These are phyloP conservation scores for Berberis thunbergii DNA, from an alignment of 164 flowering plant genomes.

Conservation along the genomic window DNA sequence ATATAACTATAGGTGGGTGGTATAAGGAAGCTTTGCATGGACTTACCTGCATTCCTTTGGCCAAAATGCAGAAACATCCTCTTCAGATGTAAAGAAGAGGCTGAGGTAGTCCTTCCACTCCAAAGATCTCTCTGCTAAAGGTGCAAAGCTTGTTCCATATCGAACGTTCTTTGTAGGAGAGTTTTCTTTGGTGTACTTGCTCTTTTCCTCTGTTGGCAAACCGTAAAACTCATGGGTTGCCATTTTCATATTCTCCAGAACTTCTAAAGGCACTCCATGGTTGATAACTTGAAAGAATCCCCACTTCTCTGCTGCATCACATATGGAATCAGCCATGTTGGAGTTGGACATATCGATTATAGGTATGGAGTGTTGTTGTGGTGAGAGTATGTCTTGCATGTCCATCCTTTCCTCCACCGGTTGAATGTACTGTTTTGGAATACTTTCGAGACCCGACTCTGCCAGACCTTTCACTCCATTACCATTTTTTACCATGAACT, in stretches of 20 bases:
- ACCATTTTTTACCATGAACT: background rate
- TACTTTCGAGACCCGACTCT: background rate
- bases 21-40: too few species aligned
- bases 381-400: background rate
- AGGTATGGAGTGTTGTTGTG: background rate
- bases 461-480: background rate
- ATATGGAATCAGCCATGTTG: too few species aligned
- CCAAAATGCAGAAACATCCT: too few species aligned
- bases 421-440: background rate
- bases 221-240: background rate
- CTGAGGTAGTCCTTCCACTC: too few species aligned
- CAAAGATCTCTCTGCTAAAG: background rate
- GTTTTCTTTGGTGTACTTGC: background rate
- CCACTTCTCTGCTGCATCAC: background rate
- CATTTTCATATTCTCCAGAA: background rate
- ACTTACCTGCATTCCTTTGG: too few species aligned
- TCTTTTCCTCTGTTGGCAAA: background rate
- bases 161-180: background rate
- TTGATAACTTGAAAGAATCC: background rate
- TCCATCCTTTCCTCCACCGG: background rate
- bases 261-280: background rate
- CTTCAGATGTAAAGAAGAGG: too few species aligned
- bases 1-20: too few species aligned
- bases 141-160: background rate
- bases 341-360: too few species aligned